Conservation (phyloP, 2,329 filamentous ascomycete genomes). For the Cordyceps pruinosa region DNA sequence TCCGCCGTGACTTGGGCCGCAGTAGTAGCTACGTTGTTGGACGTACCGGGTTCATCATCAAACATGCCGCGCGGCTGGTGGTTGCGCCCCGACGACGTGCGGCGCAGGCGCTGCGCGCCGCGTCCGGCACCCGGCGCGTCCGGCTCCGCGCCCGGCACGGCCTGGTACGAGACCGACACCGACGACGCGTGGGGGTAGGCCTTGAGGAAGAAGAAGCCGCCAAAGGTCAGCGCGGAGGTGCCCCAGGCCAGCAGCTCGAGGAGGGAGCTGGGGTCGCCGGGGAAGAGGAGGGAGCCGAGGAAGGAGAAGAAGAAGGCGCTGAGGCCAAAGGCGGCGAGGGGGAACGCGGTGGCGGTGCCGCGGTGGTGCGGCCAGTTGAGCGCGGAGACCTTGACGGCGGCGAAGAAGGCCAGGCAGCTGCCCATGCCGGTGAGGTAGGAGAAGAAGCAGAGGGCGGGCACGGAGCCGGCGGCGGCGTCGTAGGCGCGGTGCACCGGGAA, state of each 20-base stretch:
- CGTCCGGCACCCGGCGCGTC: constrained; percentile 23
- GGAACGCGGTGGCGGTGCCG: constrained; percentile 90
- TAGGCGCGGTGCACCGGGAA: constrained; percentile 79
- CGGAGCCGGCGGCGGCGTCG: constrained; percentile 55
- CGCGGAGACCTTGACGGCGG: constrained; percentile 77
- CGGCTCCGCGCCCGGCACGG: constrained; percentile 36
- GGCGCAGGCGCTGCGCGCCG: constrained; percentile 34
- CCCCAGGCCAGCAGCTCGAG: constrained; percentile 73
- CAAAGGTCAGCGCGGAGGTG: constrained; percentile 67
- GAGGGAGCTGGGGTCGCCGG: constrained; percentile 75
- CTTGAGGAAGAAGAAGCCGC: constrained; percentile 78
- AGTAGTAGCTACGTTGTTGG: constrained; percentile 27
- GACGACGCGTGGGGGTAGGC: constrained; percentile 51
- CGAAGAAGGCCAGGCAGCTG: constrained; percentile 84
- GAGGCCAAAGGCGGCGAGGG: constrained; percentile 84
- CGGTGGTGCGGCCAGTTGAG: constrained; percentile 88
- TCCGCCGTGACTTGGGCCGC: constrained; percentile 23
- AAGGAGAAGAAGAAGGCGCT: constrained; percentile 95
- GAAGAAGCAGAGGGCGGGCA: constrained; percentile 66
- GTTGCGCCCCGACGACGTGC: constrained; percentile 33
- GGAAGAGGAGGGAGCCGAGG: constrained; percentile 68
- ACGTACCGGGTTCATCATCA: constrained; percentile 61
- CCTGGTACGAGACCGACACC: constrained; percentile 49
- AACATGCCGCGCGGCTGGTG: neutral
- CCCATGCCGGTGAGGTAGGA: constrained; percentile 82